Base-by-base conservation (phyloP, 768 basidiomycete species). In the Gymnopilus junonius region DNA sequence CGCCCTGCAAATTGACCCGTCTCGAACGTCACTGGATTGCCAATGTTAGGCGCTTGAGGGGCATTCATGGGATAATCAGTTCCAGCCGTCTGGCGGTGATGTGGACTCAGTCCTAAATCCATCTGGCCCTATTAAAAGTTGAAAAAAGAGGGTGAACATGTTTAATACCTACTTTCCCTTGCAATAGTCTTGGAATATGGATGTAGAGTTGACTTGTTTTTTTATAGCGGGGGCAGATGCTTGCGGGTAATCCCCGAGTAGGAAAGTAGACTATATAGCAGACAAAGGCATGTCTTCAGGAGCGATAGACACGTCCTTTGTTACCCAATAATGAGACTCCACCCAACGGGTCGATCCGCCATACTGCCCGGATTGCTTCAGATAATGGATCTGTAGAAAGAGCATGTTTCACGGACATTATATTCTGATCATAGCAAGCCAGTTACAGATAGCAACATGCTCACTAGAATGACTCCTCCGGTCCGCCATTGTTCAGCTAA, bases 1-100 rank as follows among this genome's bases (percentile, higher is more conserved):
- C 77, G 71, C 29, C 77, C 78, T n/a, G 73, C 71, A 67, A 90
- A 87, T 67, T 83, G 82, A 7, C 89, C 89, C 60, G 78, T 73
- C 51, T 71, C 69, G 73, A 85, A 88, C 48, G 73, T 75, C 51
- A 84, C 79, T 8, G 84, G 83, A 23, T 69, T 69, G 34, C 80
- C 80, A 59, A 76, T 70, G 60, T 62, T 66, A 43, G 67, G 69
- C 61, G 67, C 65, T 57, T 65, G 65, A 43, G 69, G 55, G 42
- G 25, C 66, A 62, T 57, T 63, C 48, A 58, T 54, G 42, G 67
- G 46, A 59, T 65, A 66, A 69, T 65, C 65, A 66, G 71, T 63
- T 59, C 75, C 76, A 68, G 68, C 31, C 58, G 61, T 72, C 63
- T 74, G 76, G 75, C 73, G 75, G 72, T 70, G 70, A 73, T 74